Evolutionary conservation across 768 basidiomycete species (phyloP), one percentile per base, ranked within the genome.

Genomic region (Baorangia bicolor): DNA sequence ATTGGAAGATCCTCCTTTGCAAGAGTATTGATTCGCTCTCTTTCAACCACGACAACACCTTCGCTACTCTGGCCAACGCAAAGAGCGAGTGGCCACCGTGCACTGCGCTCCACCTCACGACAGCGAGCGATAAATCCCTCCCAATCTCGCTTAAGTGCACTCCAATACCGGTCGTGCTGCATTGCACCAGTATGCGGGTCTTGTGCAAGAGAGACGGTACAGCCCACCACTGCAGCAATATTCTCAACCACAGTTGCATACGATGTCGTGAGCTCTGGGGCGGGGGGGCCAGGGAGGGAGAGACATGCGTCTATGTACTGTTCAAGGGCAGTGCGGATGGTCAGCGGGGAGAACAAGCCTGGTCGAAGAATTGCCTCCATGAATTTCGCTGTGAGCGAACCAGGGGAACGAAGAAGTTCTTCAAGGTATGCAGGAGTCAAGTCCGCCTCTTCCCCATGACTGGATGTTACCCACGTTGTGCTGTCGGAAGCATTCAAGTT

Each of bases 41-140:
- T 79, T 71, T 93, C 90, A 14, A 90, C 74, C 23, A 93, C 69
- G 48, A 92, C 69, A 28, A 88, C 72, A 31, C 81, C 80, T 44
- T 72, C 69, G 16, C 67, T 69, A 18, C 63, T 59, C 51, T 71
- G 73, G 18, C 72, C 74, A 23, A 77, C 66, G 38, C 84, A 86
- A 34, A 93, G 78, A 16, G 79, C 79, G 27, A 93, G 79, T 2
- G 92, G 92, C 84, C 89, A 88, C 41, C 90, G 82, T 33, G 88
- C 89, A 57, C 84, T 85, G 40, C 90, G 86, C 73, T 97, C 95
- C n/a, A 94, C 78, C 60, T 94, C 92, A 50, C 90, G 83, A 65
- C 92, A 94, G 53, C 92, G 82, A 9, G 94, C 89, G 57, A 95
- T 85, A 64, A 98, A 95, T 4, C 95, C 94, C 66, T 98, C 90